A percentile compares a stretch with the other conserved stretches of the same genome.
These are phyloP conservation scores for Carpinus viminea DNA, from an alignment of 306 rosid genomes.

Conservation along the genomic window DNA sequence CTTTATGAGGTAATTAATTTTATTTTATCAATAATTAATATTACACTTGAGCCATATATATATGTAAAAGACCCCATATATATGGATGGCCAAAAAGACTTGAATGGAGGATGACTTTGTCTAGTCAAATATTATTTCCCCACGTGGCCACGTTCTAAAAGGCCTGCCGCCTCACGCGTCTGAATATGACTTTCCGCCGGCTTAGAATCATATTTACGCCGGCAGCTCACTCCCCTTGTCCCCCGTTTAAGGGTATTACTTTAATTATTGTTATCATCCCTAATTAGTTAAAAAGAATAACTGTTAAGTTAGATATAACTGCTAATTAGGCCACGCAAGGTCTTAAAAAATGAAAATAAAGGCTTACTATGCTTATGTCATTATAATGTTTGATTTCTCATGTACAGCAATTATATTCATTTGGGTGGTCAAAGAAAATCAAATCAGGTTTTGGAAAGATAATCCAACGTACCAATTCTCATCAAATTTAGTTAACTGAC, in stretches of 20 bases:
- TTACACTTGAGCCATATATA: too few relatives aligned
- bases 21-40: too few relatives aligned
- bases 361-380: too few relatives aligned
- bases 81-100: not conserved
- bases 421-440: too few relatives aligned
- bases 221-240: not conserved
- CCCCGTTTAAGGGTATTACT: not conserved
- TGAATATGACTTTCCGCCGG: constrained; percentile 22
- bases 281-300: not conserved
- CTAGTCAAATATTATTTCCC: not conserved
- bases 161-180: constrained; percentile 26
- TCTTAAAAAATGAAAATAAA: not conserved
- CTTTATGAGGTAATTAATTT: too few relatives aligned
- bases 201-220: not conserved
- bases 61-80: too few relatives aligned
- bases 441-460: too few relatives aligned
- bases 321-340: not conserved
- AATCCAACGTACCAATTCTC: too few relatives aligned
- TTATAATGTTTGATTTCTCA: not conserved
- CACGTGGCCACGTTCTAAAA: not conserved
- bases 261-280: not conserved
- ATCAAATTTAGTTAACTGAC: too few relatives aligned
- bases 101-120: not conserved
- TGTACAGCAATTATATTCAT: too few relatives aligned
- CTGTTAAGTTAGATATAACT: not conserved